Percentiles rank a stretch among this genome's conserved stretches.
Conservation (phyloP, 192 early-diverging fungal genomes). For the Umbelopsis isabellina region DNA sequence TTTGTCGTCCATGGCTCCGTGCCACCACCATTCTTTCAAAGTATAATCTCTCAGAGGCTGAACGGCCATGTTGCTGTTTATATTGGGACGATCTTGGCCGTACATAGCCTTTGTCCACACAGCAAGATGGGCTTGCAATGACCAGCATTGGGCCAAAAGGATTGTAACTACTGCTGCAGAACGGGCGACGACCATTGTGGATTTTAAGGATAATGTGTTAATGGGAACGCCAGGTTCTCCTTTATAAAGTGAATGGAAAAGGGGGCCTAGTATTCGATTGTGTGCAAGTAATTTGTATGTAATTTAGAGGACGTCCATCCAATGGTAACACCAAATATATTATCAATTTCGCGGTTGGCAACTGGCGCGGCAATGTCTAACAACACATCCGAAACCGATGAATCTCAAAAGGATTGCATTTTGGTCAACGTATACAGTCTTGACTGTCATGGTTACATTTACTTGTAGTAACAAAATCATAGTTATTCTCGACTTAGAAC, state of each 20-base stretch:
- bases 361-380: neutral
- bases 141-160: constrained; percentile 1
- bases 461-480: too few species aligned
- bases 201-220: neutral
- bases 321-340: constrained; percentile 2
- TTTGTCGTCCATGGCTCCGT: constrained; percentile 8
- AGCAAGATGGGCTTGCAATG: constrained; percentile 8
- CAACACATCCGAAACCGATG: neutral
- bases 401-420: neutral
- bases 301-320: too few species aligned
- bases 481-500: too few species aligned
- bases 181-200: neutral
- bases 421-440: too few species aligned
- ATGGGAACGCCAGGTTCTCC: too few species aligned
- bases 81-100: neutral
- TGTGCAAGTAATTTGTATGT: too few species aligned
- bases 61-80: constrained; percentile 5
- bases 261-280: too few species aligned
- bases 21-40: constrained; percentile 18
- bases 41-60: constrained; percentile 4
- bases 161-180: neutral
- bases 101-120: constrained; percentile 10
- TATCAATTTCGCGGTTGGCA: neutral
- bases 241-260: too few species aligned
- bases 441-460: too few species aligned